A percentile compares a stretch with the other conserved stretches of the same genome.
These are phyloP conservation scores for Alternaria consortialis DNA, from an alignment of 2,329 filamentous ascomycete genomes.

Conservation along the genomic window DNA sequence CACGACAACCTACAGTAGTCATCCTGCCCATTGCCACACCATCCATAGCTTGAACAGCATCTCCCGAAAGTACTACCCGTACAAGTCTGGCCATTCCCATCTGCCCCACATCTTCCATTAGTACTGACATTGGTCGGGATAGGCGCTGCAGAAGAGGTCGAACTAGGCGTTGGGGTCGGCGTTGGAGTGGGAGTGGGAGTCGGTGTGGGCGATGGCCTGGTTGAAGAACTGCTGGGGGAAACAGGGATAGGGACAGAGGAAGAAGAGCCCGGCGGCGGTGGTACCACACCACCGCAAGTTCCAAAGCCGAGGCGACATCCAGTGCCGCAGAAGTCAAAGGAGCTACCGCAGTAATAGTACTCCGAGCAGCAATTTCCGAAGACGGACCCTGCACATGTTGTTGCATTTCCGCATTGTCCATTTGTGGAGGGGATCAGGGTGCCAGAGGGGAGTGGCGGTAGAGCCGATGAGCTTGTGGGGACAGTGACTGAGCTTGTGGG, in stretches of 20 bases:
- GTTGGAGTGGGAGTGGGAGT: conserved; percentile 25
- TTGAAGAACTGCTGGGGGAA: conserved; percentile 13
- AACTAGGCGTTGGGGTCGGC: conserved; percentile 22
- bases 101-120: conserved; percentile 37
- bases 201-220: conserved; percentile 24
- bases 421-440: conserved; percentile 35
- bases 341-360: conserved; percentile 38
- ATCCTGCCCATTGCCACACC: conserved; percentile 30
- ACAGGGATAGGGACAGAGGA: conserved; percentile 17
- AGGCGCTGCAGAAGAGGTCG: conserved; percentile 22
- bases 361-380: conserved; percentile 41
- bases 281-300: conserved; percentile 28
- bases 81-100: conserved; percentile 33
- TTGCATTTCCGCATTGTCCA: conserved; percentile 41
- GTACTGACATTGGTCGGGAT: conserved; percentile 38
- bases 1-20: conserved; percentile 33
- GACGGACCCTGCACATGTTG: conserved; percentile 37
- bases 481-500: conserved; percentile 12
- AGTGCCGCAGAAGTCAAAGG: conserved; percentile 35
- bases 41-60: conserved; percentile 41
- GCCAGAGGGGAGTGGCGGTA: conserved; percentile 37
- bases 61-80: conserved; percentile 33
- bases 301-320: conserved; percentile 40
- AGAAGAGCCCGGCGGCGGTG: conserved; percentile 26
- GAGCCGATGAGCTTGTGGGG: conserved; percentile 20